Evolutionary conservation across 305 asterid species (phyloP), one percentile per base, ranked within the genome.

Genomic region (Plantago lanceolata): DNA sequence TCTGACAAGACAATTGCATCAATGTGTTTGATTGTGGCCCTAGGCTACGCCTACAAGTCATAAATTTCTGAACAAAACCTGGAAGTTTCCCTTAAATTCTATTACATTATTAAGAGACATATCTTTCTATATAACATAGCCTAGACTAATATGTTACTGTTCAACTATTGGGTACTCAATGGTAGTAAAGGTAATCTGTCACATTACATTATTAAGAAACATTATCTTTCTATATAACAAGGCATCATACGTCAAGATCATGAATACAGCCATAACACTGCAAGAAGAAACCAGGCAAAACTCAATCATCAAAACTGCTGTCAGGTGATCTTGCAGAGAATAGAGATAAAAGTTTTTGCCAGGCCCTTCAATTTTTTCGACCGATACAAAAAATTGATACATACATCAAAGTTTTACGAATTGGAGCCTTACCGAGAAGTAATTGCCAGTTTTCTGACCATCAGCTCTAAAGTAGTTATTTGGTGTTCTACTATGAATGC

Each of bases 381-480:
- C 29, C 6, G 3, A 2, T 21, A 54, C 19, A 33, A 54, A 54
- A 53, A 28, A 15, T 17, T 7, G 8, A 37, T 37, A 45, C 53
- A 61, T 63, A 52, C 33, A 52, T 21, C 29, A 24, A 19, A 8
- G 44, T 64, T 50, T 66, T 56, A 21, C n/a, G 2, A 64, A n/a
- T n/a, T n/a, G n/a, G n/a, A 71, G 58, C 44, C 75, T 45, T 75
- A 83, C 89, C 75, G 93, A 78, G 69, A 85, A 79, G 64, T 77
- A 85, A 75, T 85, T 85, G 77, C 82, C 78, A 20, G 88, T 69
- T 50, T 73, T 83, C 61, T 81, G 88, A 61, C 85, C 86, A 72
- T 85, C 86, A 31, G 78, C 88, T 72, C 86, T 73, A 57, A 81
- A 52, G 58, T 74, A 68, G 75, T 83, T 83, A 76, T 76, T 80